These are phyloP conservation scores for Claviceps sp. DNA, from an alignment of 2,329 filamentous ascomycete species.

Conservation along the genomic window DNA sequence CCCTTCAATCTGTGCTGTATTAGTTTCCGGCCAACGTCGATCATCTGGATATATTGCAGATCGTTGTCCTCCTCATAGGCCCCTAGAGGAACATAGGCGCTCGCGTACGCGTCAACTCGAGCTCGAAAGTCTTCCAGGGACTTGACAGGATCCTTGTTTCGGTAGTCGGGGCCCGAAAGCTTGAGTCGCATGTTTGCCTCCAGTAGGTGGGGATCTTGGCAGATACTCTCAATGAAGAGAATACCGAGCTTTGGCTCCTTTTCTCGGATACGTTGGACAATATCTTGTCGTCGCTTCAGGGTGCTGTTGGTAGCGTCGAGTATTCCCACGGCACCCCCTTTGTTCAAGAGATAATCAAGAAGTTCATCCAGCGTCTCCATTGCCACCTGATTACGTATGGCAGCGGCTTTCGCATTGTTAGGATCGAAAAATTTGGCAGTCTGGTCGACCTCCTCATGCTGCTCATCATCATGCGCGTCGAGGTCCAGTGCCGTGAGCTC, in stretches of 20 bases:
- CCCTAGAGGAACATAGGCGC: constrained; percentile 81
- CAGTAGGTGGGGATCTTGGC: constrained; percentile 68
- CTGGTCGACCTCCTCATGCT: constrained; percentile 55
- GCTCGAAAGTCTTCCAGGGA: constrained; percentile 86
- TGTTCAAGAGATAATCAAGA: constrained; percentile 71
- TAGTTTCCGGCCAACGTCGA: constrained; percentile 91
- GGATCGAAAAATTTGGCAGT: constrained; percentile 92
- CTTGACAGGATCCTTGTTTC: constrained; percentile 75
- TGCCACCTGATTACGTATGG: constrained; percentile 80
- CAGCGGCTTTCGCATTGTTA: constrained; percentile 66
- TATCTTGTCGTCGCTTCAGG: constrained; percentile 64
- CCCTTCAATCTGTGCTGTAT: constrained; percentile 82
- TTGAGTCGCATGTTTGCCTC: constrained; percentile 97
- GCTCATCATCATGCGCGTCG: constrained; percentile 13
- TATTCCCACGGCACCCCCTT: constrained; percentile 82
- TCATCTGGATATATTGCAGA: constrained; percentile 94
- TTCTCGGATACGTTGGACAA: constrained; percentile 71
- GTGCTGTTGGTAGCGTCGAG: constrained; percentile 97
- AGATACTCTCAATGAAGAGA: constrained; percentile 90
- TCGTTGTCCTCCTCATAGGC: constrained; percentile 81
- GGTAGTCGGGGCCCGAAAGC: constrained; percentile 90
- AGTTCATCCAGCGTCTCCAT: constrained; percentile 87
- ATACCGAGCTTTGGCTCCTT: constrained; percentile 82
- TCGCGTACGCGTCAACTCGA: constrained; percentile 85
- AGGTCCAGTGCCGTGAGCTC: constrained; percentile 27